Percentiles rank a stretch among this genome's conserved stretches.
phyloP scores from a whole-genome alignment of 2,329 filamentous ascomycete species.

The Pseudohalonectria lignicola region DNA sequence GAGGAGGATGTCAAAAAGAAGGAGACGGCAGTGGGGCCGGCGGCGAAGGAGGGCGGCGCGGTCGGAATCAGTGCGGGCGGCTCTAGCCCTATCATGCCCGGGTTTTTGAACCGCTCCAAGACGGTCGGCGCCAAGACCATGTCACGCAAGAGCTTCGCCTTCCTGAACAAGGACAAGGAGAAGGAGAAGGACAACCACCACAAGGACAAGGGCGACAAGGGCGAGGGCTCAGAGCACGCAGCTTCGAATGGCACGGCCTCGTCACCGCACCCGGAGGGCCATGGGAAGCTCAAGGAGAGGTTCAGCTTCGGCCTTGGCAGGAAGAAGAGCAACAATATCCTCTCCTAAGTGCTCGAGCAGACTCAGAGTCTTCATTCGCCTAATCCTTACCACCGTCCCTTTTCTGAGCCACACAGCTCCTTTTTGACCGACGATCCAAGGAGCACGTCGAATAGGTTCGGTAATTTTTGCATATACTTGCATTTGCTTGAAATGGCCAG shows the following conservation, averaged over 20 bases:
- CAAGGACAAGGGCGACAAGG: conserved; percentile 11
- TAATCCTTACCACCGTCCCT: no score
- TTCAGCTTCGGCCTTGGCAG: conserved; percentile 57
- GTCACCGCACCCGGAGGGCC: conserved; percentile 1
- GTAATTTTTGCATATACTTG: no score
- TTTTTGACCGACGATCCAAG: no score
- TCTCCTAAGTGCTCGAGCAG: no score
- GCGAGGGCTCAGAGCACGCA: not conserved
- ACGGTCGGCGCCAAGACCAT: conserved; percentile 63
- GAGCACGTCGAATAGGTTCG: no score
- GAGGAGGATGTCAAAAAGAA: conserved; percentile 36
- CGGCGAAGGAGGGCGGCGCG: conserved; percentile 6
- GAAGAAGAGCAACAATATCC: conserved; percentile 55
- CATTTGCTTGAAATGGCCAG: no score
- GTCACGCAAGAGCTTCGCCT: conserved; percentile 63
- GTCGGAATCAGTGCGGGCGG: not conserved
- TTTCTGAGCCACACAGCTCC: no score
- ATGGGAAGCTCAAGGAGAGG: conserved; percentile 38
- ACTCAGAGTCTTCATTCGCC: no score
- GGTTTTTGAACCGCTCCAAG: conserved; percentile 54
- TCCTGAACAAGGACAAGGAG: conserved; percentile 39
- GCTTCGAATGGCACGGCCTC: not conserved
- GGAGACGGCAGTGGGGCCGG: conserved; percentile 25
- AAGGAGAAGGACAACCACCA: conserved; percentile 17
- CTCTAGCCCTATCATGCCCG: conserved; percentile 11